Percentiles rank a stretch among this genome's conserved stretches.
Evolutionary conservation across 768 basidiomycete genomes (phyloP).

Genomic region (Melanogaster broomeanus): DNA sequence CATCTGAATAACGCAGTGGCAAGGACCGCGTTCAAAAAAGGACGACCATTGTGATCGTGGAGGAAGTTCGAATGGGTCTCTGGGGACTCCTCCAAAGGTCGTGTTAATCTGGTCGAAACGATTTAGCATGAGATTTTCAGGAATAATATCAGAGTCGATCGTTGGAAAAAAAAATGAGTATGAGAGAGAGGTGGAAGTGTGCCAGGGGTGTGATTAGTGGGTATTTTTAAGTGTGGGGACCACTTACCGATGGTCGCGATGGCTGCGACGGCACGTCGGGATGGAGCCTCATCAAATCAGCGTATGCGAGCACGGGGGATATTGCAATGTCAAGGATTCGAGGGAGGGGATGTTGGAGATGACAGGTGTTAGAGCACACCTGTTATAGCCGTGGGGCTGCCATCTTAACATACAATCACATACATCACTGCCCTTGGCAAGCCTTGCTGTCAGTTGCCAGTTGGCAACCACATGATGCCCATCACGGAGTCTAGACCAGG

Average conservation of each 20-base stretch:
- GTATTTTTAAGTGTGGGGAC: background rate
- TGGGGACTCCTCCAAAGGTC: background rate
- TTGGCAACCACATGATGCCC: background rate
- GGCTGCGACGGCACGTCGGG: background rate
- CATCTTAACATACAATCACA: too few species aligned
- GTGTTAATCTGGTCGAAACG: background rate
- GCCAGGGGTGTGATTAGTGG: too few species aligned
- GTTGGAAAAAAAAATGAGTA: background rate
- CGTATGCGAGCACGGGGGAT: background rate
- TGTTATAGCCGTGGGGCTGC: background rate
- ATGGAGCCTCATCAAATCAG: too few species aligned
- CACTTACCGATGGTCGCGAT: conserved; percentile 2
- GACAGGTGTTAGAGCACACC: background rate
- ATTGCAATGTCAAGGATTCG: background rate
- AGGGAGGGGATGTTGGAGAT: background rate
- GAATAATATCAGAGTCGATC: background rate
- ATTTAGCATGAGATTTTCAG: background rate
- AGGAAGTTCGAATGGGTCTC: background rate
- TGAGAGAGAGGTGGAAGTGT: too few species aligned
- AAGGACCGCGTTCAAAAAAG: conserved; percentile 42
- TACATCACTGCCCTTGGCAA: too few species aligned
- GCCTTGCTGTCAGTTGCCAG: background rate
- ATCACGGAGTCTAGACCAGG: background rate
- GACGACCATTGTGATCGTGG: conserved; percentile 25
- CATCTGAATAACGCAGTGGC: conserved; percentile 33